Evolutionary conservation across 2,329 filamentous ascomycete genomes (phyloP).

Genomic region (Bisporella sp.): DNA sequence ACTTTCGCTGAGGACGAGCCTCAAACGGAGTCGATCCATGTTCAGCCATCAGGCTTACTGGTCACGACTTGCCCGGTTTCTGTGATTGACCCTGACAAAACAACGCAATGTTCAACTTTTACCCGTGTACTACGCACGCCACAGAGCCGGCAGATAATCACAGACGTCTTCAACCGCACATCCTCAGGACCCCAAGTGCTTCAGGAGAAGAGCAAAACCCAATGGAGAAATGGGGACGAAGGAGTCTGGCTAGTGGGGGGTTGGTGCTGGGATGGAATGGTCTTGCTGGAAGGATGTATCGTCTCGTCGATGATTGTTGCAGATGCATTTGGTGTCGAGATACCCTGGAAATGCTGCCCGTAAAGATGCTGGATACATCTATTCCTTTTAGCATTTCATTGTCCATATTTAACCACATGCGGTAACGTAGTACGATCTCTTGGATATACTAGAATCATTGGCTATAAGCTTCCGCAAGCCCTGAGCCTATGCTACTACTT

Average conservation of each 20-base stretch:
- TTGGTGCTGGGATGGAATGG: conserved; percentile 62
- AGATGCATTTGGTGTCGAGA: conserved; percentile 39
- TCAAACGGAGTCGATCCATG: conserved; percentile 40
- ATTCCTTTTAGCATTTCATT: background rate
- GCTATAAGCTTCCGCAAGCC: too few species aligned
- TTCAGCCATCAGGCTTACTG: conserved; percentile 41
- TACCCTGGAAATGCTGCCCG: conserved; percentile 27
- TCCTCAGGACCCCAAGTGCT: background rate
- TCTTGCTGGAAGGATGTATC: conserved; percentile 53
- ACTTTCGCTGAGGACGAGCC: conserved; percentile 15
- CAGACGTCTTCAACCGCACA: conserved; percentile 33
- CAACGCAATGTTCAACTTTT: conserved; percentile 40
- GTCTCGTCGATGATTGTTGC: conserved; percentile 51
- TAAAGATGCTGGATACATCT: background rate
- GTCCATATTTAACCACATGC: background rate
- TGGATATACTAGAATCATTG: too few species aligned
- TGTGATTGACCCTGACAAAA: conserved; percentile 25
- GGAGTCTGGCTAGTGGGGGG: conserved; percentile 49
- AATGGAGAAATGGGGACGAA: conserved; percentile 46
- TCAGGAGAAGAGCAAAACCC: conserved; percentile 14
- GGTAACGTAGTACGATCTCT: background rate
- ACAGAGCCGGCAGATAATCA: conserved; percentile 40
- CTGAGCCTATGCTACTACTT: too few species aligned
- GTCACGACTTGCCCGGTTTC: conserved; percentile 45
- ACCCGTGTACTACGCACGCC: conserved; percentile 45